Conservation (phyloP, 306 rosid genomes). For the Phaseolus lunatus region DNA sequence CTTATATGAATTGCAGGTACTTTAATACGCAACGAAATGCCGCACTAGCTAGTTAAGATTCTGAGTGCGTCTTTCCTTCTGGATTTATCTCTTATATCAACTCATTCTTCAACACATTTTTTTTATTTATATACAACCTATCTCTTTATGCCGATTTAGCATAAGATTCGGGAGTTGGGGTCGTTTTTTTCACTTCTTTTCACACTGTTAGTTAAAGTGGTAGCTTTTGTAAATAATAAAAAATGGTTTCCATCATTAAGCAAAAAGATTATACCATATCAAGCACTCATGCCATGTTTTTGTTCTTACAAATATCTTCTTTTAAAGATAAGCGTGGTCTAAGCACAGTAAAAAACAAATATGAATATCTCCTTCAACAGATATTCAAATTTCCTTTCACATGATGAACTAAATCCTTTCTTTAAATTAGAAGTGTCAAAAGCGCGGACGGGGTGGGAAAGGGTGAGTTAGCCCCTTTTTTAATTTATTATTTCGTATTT, state of each 20-base stretch:
- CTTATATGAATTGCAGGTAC: constrained; percentile 18
- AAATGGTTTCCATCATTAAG: not conserved
- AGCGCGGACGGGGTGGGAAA: too few species aligned
- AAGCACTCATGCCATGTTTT: not conserved
- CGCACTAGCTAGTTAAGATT: constrained; percentile 38
- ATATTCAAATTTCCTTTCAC: too few species aligned
- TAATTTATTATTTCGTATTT: too few species aligned
- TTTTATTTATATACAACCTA: not conserved
- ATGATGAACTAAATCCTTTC: too few species aligned
- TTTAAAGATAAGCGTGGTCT: too few species aligned
- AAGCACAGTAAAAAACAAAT: too few species aligned
- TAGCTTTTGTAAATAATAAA: not conserved
- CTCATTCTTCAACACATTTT: constrained; percentile 31
- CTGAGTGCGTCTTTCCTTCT: not conserved
- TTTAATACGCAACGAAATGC: constrained; percentile 41
- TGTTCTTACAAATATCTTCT: too few species aligned
- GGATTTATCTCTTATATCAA: constrained; percentile 32
- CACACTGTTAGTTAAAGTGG: not conserved
- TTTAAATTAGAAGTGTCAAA: too few species aligned
- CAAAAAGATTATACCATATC: not conserved
- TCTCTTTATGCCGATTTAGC: not conserved
- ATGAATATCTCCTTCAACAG: too few species aligned
- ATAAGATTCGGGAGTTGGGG: not conserved
- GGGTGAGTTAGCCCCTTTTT: too few species aligned
- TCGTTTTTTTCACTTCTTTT: not conserved